Conservation (phyloP, 805 yeast genomes). For the Candida boidinii region DNA sequence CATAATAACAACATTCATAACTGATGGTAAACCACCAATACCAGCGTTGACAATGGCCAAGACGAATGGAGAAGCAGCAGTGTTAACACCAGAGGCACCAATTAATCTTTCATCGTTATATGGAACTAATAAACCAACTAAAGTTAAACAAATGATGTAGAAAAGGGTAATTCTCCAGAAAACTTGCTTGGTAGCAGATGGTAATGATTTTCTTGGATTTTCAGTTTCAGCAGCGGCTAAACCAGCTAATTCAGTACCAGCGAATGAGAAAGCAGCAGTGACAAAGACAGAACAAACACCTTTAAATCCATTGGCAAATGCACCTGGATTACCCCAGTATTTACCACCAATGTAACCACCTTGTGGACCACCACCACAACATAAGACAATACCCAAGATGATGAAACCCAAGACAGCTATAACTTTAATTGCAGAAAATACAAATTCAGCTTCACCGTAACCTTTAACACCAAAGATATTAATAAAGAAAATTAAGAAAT, state of each 20-base stretch:
- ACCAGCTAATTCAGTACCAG: slow-evolving; percentile 56
- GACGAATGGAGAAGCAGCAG: slow-evolving; percentile 66
- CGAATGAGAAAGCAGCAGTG: slow-evolving; percentile 50
- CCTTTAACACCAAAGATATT: slow-evolving; percentile 53
- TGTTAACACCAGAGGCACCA: slow-evolving; percentile 36
- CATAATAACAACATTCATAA: slow-evolving; percentile 61
- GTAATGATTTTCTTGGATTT: slow-evolving; percentile 47
- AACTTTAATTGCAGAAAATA: slow-evolving; percentile 42
- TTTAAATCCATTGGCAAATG: slow-evolving; percentile 38
- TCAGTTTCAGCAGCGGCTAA: slow-evolving; percentile 54
- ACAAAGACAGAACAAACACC: slow-evolving; percentile 52
- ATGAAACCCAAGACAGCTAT: slow-evolving; percentile 47
- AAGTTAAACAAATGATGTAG: slow-evolving; percentile 39
- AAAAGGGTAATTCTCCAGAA: slow-evolving; percentile 50
- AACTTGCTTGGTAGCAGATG: slow-evolving; percentile 52
- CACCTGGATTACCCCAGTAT: slow-evolving; percentile 55
- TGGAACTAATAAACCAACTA: slow-evolving; percentile 53
- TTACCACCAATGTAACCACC: slow-evolving; percentile 46
- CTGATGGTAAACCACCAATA: slow-evolving; percentile 49
- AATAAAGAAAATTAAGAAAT: slow-evolving; percentile 33
- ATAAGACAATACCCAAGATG: slow-evolving; percentile 40
- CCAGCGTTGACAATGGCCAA: slow-evolving; percentile 52
- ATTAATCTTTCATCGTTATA: slow-evolving; percentile 37
- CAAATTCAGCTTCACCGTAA: slow-evolving; percentile 56
- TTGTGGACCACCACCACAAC: slow-evolving; percentile 52